phyloP scores from a whole-genome alignment of 371 early-diverging fungal species.

The Mortierella sp. region DNA sequence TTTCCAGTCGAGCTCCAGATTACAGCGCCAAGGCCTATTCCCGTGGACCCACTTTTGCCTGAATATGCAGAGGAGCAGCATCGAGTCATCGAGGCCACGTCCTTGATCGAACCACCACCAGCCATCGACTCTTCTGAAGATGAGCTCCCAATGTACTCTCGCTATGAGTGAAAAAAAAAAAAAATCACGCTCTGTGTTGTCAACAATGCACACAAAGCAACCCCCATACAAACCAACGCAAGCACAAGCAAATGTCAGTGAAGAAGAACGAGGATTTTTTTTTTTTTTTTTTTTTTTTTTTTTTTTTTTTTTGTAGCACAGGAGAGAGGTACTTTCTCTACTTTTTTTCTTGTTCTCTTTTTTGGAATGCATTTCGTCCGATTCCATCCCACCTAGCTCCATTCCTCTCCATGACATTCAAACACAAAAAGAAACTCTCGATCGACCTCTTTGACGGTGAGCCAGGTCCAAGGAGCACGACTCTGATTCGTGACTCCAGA shows the following conservation, averaged over 20 bases:
- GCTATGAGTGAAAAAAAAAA: conserved; percentile 10
- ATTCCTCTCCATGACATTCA: background rate
- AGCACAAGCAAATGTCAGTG: no score
- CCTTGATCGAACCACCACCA: conserved; percentile 13
- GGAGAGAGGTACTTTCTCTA: no score
- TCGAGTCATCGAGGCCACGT: conserved; percentile 8
- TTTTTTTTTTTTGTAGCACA: no score
- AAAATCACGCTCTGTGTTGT: background rate
- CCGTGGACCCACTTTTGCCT: conserved; percentile 17
- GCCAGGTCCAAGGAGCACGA: conserved; percentile 13
- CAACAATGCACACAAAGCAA: no score
- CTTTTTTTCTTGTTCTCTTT: background rate
- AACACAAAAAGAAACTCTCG: conserved; percentile 6
- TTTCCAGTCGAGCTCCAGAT: conserved; percentile 22
- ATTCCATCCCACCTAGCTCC: background rate
- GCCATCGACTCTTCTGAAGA: conserved; percentile 15
- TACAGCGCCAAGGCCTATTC: conserved; percentile 15
- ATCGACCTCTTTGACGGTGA: conserved; percentile 11
- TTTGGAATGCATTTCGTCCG: background rate
- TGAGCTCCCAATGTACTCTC: conserved; percentile 21
- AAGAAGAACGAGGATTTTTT: no score
- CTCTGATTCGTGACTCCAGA: conserved; percentile 16
- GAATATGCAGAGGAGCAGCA: conserved; percentile 19
- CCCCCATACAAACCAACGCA: no score
- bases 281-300: no score